phyloP scores from a whole-genome alignment of 129 eudicot genomes.

The Arctium minus region DNA sequence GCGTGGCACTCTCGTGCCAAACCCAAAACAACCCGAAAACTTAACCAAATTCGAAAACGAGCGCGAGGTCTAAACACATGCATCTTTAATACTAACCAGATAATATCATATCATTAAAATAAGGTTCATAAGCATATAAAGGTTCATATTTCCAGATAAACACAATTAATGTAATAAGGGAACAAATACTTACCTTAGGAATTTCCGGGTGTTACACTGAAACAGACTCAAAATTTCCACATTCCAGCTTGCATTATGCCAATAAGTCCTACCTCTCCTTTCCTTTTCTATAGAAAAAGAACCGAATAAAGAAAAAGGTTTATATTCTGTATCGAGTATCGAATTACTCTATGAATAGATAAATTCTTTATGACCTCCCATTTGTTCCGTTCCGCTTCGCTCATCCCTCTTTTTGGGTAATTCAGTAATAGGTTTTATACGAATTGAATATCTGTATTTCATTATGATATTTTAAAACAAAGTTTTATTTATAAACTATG shows the following conservation, averaged over 20 bases:
- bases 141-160: no score
- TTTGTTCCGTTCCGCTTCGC: neutral
- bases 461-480: neutral
- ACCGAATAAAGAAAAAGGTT: neutral
- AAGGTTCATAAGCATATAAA: no score
- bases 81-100: no score
- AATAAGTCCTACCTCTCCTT: neutral
- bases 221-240: neutral
- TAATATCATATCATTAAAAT: no score
- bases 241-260: neutral
- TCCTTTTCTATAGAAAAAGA: neutral
- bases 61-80: no score
- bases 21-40: no score
- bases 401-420: neutral
- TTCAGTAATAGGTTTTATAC: neutral
- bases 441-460: neutral
- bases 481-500: neutral
- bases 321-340: neutral
- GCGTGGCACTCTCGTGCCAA: no score
- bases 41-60: no score
- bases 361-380: neutral
- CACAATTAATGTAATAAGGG: no score
- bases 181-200: no score
- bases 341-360: neutral
- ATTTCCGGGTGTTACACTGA: no score